Conservation (phyloP, 192 early-diverging fungal genomes). For the Podila horticola region DNA sequence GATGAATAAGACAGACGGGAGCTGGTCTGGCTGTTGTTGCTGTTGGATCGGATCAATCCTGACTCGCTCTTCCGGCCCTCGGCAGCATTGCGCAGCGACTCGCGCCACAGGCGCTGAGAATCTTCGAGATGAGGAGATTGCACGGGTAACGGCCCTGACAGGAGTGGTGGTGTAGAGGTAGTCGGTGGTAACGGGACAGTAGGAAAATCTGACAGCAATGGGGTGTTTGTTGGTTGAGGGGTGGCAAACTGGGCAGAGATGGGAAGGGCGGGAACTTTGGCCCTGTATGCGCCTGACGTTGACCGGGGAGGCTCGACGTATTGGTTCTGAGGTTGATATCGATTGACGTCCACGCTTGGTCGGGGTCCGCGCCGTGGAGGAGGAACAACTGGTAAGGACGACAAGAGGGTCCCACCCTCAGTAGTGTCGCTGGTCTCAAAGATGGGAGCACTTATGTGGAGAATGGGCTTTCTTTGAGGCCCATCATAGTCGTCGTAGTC, state of each 20-base stretch:
- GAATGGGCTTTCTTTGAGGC: neutral
- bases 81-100: slow-evolving; percentile 31
- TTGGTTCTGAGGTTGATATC: neutral
- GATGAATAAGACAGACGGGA: slow-evolving; percentile 15
- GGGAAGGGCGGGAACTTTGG: slow-evolving; percentile 27
- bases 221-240: neutral
- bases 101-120: slow-evolving; percentile 23
- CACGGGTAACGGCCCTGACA: neutral
- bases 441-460: slow-evolving; percentile 31
- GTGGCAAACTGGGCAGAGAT: neutral
- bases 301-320: slow-evolving; percentile 16
- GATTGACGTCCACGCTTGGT: neutral
- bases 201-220: neutral
- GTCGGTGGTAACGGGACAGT: slow-evolving; percentile 11
- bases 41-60: slow-evolving; percentile 5
- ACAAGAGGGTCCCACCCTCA: neutral
- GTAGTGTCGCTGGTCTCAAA: slow-evolving; percentile 11
- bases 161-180: slow-evolving; percentile 1
- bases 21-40: slow-evolving; percentile 8
- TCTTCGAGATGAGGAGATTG: slow-evolving; percentile 12
- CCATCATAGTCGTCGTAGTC: neutral
- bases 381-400: neutral
- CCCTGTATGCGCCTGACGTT: slow-evolving; percentile 26
- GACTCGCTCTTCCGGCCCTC: slow-evolving; percentile 21
- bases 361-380: neutral